Conservation (phyloP, 139 green algal genomes). For the Chlorella sp. region DNA sequence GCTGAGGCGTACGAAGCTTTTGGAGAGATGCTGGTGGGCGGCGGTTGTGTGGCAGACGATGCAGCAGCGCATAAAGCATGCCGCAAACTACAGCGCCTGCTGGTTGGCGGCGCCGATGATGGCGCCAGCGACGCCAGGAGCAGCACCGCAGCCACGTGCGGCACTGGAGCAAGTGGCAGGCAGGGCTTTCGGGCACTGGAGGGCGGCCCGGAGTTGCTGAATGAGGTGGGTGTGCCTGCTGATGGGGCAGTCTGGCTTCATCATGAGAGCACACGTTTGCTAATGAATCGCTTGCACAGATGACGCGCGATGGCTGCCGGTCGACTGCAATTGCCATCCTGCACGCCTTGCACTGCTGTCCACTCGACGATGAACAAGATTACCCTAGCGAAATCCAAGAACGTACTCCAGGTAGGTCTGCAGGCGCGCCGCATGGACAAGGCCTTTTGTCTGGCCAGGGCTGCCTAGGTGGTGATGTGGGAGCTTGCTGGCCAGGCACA, state of each 20-base stretch:
- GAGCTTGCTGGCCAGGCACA: too few relatives aligned
- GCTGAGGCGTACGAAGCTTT: constrained; percentile 19
- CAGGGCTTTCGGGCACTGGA: constrained; percentile 27
- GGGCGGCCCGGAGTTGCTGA: constrained; percentile 57
- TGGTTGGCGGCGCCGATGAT: constrained; percentile 10
- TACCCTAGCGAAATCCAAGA: constrained; percentile 40
- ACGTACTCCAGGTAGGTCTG: constrained; percentile 55
- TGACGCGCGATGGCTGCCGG: too few relatives aligned
- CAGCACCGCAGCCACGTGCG: not conserved
- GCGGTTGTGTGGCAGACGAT: constrained; percentile 43
- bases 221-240: not conserved
- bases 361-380: constrained; percentile 22
- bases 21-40: constrained; percentile 34
- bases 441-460: too few relatives aligned
- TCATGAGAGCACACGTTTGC: too few relatives aligned
- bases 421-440: too few relatives aligned
- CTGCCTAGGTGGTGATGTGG: too few relatives aligned
- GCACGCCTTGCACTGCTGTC: too few relatives aligned
- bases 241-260: too few relatives aligned
- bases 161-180: not conserved
- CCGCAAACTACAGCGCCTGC: constrained; percentile 29
- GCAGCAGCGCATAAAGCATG: constrained; percentile 35
- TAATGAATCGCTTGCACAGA: too few relatives aligned
- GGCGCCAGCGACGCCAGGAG: not conserved
- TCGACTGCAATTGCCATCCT: too few relatives aligned